Base-by-base conservation (phyloP, 176 grass and related monocot genomes). In the Raddia guianensis region DNA sequence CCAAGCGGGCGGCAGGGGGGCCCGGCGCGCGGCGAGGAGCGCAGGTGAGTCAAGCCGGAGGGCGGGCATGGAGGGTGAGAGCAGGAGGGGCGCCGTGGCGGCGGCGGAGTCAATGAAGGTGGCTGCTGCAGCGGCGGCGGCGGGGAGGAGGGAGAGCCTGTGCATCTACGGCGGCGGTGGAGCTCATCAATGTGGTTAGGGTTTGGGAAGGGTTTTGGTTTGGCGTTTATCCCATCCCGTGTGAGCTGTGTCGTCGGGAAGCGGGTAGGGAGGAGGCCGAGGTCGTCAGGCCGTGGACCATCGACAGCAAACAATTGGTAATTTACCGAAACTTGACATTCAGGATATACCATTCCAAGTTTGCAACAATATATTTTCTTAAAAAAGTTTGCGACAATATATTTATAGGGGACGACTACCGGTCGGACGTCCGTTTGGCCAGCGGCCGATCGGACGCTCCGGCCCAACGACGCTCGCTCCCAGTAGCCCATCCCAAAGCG, bases 131-230 rank as follows among this genome's bases (percentile, higher is more conserved):
- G 76, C 70, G 67, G 88, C 65, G 51, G 76, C 11, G 35, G 34
- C 53, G 16, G 72, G 20, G 75, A 46, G 50, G 64, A 77, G 83
- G 65, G 84, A 66, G 52, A 91, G 75, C 73, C 71, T 89, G 82
- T 85, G 82, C 88, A 84, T 87, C 84, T 80, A 69, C 43, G 16
- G 14, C 76, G 75, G 72, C 88, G 87, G 87, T 49, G 84, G 75
- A 40, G 87, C 53, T 91, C 64, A 78, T 93, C 69, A 86, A 86
- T 75, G 55, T 78, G 72, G 78, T 79, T 70, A 86, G 72, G 87
- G 83, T 85, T 82, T 81, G 18, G 73, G 62, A 20, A 11, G 73
- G 82, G 50, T 75, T 85, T 77, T 82, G 50, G 82, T 16, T 74
- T 40, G 65, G 86, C 10, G 75, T 13, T 18, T 80, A 84, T 80